These are phyloP conservation scores for Microbotryum lychnidis-dioicae DNA, from an alignment of 1,284 basidiomycete genomes.

Conservation along the genomic window DNA sequence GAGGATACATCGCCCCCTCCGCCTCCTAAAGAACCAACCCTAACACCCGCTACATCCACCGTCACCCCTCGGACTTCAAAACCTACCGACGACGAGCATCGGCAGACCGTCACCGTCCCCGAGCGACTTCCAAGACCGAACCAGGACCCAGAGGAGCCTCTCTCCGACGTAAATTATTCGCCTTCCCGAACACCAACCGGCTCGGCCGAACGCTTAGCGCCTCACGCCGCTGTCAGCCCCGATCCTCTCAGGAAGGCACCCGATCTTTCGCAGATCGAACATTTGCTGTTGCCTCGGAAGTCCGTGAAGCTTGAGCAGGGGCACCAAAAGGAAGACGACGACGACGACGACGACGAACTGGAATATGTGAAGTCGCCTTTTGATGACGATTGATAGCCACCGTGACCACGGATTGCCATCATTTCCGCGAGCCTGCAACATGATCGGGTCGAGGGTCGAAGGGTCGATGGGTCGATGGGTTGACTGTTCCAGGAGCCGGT, in stretches of 20 bases:
- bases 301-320: background rate
- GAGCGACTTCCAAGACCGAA: background rate
- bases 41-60: background rate
- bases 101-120: background rate
- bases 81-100: conserved; percentile 4
- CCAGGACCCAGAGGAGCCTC: background rate
- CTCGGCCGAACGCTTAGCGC: background rate
- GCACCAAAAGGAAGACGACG: conserved; percentile 7
- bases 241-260: conserved; percentile 11
- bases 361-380: conserved; percentile 26
- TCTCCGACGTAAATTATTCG: background rate
- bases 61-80: background rate
- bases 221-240: background rate
- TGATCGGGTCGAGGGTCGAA: too few species aligned
- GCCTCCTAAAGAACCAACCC: background rate
- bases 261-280: conserved; percentile 1
- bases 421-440: too few species aligned
- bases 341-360: conserved; percentile 13
- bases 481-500: too few species aligned
- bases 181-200: background rate
- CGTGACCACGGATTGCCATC: background rate
- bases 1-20: background rate
- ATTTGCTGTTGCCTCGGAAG: background rate
- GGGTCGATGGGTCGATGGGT: too few species aligned
- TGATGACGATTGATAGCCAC: conserved; percentile 19